A percentile compares a stretch with the other conserved stretches of the same genome.
phyloP scores from a whole-genome alignment of 208 protist species.

The Leishmania gerbilli region DNA sequence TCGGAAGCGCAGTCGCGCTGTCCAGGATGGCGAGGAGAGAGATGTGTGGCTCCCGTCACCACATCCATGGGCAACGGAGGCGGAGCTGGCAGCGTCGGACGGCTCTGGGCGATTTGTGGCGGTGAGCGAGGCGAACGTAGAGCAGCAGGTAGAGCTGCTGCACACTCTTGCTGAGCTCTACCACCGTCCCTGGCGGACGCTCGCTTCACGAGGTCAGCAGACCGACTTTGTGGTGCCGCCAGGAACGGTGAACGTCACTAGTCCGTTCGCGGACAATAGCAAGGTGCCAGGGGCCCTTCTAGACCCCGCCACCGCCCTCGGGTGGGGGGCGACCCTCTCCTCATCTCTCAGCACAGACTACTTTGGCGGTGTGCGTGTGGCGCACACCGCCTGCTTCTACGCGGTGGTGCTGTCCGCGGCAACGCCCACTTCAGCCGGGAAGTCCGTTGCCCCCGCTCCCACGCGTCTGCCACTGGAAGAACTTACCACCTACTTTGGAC shows the following conservation, averaged over 20 bases:
- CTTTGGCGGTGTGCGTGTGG: slow-evolving; percentile 20
- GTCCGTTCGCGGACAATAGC: slow-evolving; percentile 56
- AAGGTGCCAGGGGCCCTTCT: slow-evolving; percentile 43
- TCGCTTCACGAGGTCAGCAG: slow-evolving; percentile 67
- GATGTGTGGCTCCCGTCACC: slow-evolving; percentile 43
- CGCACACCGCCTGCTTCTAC: slow-evolving; percentile 25
- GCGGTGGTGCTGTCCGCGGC: slow-evolving; percentile 13
- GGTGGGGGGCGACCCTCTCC: slow-evolving; percentile 29
- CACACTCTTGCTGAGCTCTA: slow-evolving; percentile 65
- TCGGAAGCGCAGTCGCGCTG: slow-evolving; percentile 15
- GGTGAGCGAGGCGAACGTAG: slow-evolving; percentile 61
- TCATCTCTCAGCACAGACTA: background rate
- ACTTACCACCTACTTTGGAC: slow-evolving; percentile 49
- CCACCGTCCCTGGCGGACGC: slow-evolving; percentile 48
- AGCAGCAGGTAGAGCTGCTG: slow-evolving; percentile 65
- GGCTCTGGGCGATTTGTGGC: slow-evolving; percentile 50
- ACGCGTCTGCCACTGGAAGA: slow-evolving; percentile 35
- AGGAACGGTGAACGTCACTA: slow-evolving; percentile 72
- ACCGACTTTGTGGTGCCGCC: slow-evolving; percentile 76
- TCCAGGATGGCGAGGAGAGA: slow-evolving; percentile 5
- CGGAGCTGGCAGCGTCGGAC: slow-evolving; percentile 26
- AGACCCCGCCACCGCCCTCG: slow-evolving; percentile 46
- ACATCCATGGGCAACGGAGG: slow-evolving; percentile 60
- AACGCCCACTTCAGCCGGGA: background rate
- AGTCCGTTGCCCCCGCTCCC: slow-evolving; percentile 4